phyloP scores from a whole-genome alignment of 805 yeast species.

The Myxozyma kluyveri region DNA sequence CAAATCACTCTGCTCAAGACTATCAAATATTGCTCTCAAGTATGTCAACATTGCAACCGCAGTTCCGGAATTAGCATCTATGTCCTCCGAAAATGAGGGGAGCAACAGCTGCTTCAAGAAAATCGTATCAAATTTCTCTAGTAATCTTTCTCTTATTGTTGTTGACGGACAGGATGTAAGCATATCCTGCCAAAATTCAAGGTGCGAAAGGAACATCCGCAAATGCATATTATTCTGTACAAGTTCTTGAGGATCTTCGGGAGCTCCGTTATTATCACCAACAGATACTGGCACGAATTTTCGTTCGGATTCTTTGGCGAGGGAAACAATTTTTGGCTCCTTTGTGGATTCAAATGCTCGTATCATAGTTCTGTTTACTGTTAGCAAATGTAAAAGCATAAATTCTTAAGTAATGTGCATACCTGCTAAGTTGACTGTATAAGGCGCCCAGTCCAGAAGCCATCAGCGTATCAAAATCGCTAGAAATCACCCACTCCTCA shows the following conservation, averaged over 20 bases:
- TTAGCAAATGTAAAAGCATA: not conserved
- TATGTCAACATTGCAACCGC: slow-evolving; percentile 32
- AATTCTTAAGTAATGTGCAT: slow-evolving; percentile 2
- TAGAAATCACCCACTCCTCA: slow-evolving; percentile 32
- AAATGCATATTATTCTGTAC: slow-evolving; percentile 20
- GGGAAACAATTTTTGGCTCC: slow-evolving; percentile 30
- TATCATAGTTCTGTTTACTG: slow-evolving; percentile 13
- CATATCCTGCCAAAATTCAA: slow-evolving; percentile 37
- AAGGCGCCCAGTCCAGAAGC: slow-evolving; percentile 38
- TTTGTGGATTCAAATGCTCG: slow-evolving; percentile 23
- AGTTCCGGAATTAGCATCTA: slow-evolving; percentile 26
- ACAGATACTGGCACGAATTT: slow-evolving; percentile 11
- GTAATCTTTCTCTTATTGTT: slow-evolving; percentile 17
- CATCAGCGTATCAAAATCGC: slow-evolving; percentile 35
- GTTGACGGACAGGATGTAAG: slow-evolving; percentile 28
- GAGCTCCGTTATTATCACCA: slow-evolving; percentile 3
- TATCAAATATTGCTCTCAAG: slow-evolving; percentile 32
- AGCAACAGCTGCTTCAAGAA: slow-evolving; percentile 34
- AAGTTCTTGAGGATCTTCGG: slow-evolving; percentile 13
- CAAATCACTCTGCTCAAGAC: slow-evolving; percentile 13
- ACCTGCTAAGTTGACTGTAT: slow-evolving; percentile 31
- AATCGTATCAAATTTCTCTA: slow-evolving; percentile 33
- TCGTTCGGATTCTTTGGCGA: slow-evolving; percentile 26
- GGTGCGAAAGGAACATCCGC: slow-evolving; percentile 30
- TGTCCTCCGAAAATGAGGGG: slow-evolving; percentile 33